Conservation (phyloP, 345 rosid genomes). For the Eucalyptus tenuipes region DNA sequence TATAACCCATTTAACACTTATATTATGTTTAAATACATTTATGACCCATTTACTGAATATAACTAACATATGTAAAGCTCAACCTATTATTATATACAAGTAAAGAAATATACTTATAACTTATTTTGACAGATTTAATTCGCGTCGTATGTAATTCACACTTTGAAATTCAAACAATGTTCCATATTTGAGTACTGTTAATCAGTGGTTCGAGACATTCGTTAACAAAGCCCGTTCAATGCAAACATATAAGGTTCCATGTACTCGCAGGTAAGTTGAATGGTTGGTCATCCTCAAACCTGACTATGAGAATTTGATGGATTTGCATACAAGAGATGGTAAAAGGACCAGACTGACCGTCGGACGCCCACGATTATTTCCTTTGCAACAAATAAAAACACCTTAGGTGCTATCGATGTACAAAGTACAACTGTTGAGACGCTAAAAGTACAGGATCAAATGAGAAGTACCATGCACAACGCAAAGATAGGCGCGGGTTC, state of each 20-base stretch:
- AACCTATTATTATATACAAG: background rate
- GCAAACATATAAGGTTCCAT: background rate
- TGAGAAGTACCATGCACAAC: background rate
- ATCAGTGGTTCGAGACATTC: accelerated
- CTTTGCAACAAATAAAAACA: background rate
- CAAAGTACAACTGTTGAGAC: background rate
- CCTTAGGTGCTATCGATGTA: accelerated
- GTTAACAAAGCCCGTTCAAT: background rate
- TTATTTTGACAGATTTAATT: background rate
- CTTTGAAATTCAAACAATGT: background rate
- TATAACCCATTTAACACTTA: too few relatives aligned
- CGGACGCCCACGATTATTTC: background rate
- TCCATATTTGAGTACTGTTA: accelerated
- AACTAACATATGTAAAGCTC: background rate
- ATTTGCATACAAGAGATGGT: background rate
- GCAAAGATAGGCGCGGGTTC: accelerated
- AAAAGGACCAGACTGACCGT: background rate
- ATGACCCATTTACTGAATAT: background rate
- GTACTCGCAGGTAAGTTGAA: background rate
- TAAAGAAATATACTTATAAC: too few relatives aligned
- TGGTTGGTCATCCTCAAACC: background rate
- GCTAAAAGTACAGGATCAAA: background rate
- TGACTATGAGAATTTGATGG: background rate
- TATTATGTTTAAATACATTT: too few relatives aligned
- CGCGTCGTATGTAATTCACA: background rate